A percentile compares a stretch with the other conserved stretches of the same genome.
These are phyloP conservation scores for Monosporascus sp. DNA, from an alignment of 2,329 filamentous ascomycete species.

Conservation along the genomic window DNA sequence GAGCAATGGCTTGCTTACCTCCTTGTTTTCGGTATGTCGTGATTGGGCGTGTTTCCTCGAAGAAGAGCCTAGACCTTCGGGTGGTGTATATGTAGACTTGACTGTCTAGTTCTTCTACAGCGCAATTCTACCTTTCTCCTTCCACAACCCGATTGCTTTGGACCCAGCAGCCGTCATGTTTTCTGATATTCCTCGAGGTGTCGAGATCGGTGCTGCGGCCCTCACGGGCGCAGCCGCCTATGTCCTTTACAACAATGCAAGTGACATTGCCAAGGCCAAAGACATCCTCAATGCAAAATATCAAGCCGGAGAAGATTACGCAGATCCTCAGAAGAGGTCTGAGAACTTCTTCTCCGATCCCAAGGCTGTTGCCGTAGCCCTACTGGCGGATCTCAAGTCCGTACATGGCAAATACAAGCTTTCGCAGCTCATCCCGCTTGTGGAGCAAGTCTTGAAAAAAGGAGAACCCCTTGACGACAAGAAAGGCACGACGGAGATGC, in stretches of 20 bases:
- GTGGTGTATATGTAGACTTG: background rate
- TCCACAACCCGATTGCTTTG: background rate
- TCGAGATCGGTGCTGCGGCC: background rate
- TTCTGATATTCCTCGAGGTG: conserved; percentile 3
- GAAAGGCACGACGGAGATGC: conserved; percentile 34
- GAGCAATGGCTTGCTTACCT: background rate
- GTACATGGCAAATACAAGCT: conserved; percentile 8
- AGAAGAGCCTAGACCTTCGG: no score
- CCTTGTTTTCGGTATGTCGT: no score
- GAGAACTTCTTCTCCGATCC: conserved; percentile 27
- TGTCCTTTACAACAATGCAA: conserved; percentile 18
- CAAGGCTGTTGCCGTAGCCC: conserved; percentile 25
- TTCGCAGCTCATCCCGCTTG: conserved; percentile 24
- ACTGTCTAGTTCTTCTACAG: no score
- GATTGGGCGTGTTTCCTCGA: background rate
- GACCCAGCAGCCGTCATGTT: background rate
- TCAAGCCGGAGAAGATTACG: conserved; percentile 33
- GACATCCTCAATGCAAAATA: conserved; percentile 23
- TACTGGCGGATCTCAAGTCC: conserved; percentile 17
- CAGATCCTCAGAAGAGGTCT: conserved; percentile 16
- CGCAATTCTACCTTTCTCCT: background rate
- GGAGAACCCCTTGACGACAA: conserved; percentile 55
- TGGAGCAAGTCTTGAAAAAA: conserved; percentile 28
- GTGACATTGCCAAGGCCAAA: background rate
- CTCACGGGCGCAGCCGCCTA: conserved; percentile 8